phyloP scores from a whole-genome alignment of 2,329 filamentous ascomycete genomes.

The Fusarium torreyae region DNA sequence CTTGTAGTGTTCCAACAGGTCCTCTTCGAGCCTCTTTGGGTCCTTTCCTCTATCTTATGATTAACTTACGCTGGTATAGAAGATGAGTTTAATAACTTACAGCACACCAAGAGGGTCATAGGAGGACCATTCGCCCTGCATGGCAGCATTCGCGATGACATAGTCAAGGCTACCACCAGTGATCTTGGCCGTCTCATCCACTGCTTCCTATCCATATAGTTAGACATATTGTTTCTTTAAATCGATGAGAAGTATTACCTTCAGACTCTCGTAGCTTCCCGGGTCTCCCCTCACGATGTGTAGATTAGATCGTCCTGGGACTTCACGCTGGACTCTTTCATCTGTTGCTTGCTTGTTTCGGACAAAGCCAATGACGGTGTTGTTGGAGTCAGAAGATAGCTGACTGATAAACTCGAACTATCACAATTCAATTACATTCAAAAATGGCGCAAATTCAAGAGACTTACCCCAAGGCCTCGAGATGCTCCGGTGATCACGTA shows the following conservation, averaged over 20 bases:
- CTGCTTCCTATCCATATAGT: slow-evolving; percentile 2
- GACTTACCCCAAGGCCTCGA: slow-evolving; percentile 38
- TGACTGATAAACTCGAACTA: slow-evolving; percentile 57
- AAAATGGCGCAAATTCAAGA: too few species aligned
- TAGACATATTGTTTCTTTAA: rapidly evolving
- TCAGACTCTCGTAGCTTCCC: slow-evolving; percentile 4
- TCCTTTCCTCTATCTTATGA: slow-evolving; percentile 19
- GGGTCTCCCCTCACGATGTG: slow-evolving; percentile 38
- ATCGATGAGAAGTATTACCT: neutral
- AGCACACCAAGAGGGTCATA: slow-evolving; percentile 29
- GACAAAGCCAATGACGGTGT: slow-evolving; percentile 61
- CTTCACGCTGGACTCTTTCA: slow-evolving; percentile 53
- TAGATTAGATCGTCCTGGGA: slow-evolving; percentile 48
- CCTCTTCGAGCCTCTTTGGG: slow-evolving; percentile 30
- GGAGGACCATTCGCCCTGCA: slow-evolving; percentile 50
- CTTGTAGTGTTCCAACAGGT: slow-evolving; percentile 52
- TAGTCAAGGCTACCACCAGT: slow-evolving; percentile 63
- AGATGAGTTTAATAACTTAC: neutral
- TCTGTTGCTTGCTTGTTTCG: slow-evolving; percentile 60
- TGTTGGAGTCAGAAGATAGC: slow-evolving; percentile 59
- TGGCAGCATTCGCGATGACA: slow-evolving; percentile 66
- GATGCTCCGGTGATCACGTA: slow-evolving; percentile 42
- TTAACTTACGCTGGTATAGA: rapidly evolving
- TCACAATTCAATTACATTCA: neutral
- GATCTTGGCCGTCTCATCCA: slow-evolving; percentile 53